Percentiles rank a stretch among this genome's conserved stretches.
These are phyloP conservation scores for Mucor plumbeus DNA, from an alignment of 371 early-diverging fungal species.

Conservation along the genomic window DNA sequence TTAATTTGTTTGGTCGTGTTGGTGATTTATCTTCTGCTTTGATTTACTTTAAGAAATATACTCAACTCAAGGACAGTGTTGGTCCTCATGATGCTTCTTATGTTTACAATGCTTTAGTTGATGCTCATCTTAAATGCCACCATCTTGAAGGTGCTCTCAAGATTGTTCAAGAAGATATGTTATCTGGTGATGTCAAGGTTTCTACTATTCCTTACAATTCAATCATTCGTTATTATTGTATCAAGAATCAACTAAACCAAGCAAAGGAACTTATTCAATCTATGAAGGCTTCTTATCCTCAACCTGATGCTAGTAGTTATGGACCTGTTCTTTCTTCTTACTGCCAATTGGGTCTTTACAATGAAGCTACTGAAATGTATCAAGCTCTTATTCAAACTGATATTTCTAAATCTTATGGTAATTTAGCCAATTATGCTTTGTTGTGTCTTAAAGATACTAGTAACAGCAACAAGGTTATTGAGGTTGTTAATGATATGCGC, in stretches of 20 bases:
- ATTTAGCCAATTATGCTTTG: constrained; percentile 51
- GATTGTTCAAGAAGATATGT: constrained; percentile 49
- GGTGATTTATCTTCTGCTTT: constrained; percentile 48
- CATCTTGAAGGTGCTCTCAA: constrained; percentile 44
- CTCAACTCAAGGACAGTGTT: constrained; percentile 22
- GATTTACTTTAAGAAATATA: constrained; percentile 43
- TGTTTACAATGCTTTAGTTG: constrained; percentile 56
- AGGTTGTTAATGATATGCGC: constrained; percentile 45
- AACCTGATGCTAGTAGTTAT: constrained; percentile 52
- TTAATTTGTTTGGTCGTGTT: constrained; percentile 54
- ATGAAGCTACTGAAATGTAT: constrained; percentile 41
- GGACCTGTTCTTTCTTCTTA: constrained; percentile 55
- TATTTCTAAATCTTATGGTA: constrained; percentile 53
- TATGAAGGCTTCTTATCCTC: constrained; percentile 33
- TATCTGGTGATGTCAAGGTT: constrained; percentile 34
- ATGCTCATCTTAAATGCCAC: constrained; percentile 51
- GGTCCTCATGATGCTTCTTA: constrained; percentile 50
- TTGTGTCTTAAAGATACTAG: constrained; percentile 37
- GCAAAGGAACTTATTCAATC: constrained; percentile 40
- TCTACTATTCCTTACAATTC: constrained; percentile 54
- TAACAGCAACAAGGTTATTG: constrained; percentile 11
- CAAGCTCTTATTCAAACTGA: constrained; percentile 40
- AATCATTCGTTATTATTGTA: constrained; percentile 53
- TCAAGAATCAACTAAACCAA: constrained; percentile 29
- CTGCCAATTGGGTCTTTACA: constrained; percentile 33